Base-by-base conservation (phyloP, 2,329 filamentous ascomycete genomes). In the Microdochium paspali region DNA sequence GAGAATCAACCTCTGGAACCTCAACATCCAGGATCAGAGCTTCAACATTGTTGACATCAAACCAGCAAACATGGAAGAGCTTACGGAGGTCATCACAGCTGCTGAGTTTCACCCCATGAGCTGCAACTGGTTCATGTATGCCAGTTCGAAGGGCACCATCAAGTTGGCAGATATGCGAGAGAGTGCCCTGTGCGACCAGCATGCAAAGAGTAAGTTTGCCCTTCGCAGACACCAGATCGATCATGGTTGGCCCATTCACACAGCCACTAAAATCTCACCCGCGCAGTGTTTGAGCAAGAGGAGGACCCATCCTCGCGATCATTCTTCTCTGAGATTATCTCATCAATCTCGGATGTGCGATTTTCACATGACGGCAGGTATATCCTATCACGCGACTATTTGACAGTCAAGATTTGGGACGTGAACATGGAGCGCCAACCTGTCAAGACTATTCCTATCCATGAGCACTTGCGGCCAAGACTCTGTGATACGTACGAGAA, bases 31-130 rank as follows among this genome's bases (percentile, higher is more conserved):
- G 66, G 91, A 97, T 59, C 91, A 97, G 71, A 97, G 93, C 73
- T 98, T 98, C 79, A 98, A 98, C 71, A 98, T 98, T 64, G 93
- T 98, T 52, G 93, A 98, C 66, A 98, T 98, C 76, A 98, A 98
- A 69, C 93, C 93, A 9, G 93, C 93, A 35, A 98, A 98, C 67
- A 98, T 98, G 93, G 93, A 98, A 69, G 93, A 98, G 72, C 76
- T 98, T 54, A 98, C 93, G 1, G 93, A 98, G 68, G 93, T 98
- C 57, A 97, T 98, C 63, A 98, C 93, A 12, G 93, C 93, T 39
- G 93, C 93, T 47, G 93, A 98, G 63, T 98, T 98, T 61, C 93
- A 98, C 63, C 93, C 93, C 5, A 76, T 84, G 61, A 95, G 90
- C 74, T 98, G 93, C 77, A 97, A 98, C 70, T 95, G 89, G 90